phyloP scores from a whole-genome alignment of 129 eudicot genomes.

The Ambrosia trifida region DNA sequence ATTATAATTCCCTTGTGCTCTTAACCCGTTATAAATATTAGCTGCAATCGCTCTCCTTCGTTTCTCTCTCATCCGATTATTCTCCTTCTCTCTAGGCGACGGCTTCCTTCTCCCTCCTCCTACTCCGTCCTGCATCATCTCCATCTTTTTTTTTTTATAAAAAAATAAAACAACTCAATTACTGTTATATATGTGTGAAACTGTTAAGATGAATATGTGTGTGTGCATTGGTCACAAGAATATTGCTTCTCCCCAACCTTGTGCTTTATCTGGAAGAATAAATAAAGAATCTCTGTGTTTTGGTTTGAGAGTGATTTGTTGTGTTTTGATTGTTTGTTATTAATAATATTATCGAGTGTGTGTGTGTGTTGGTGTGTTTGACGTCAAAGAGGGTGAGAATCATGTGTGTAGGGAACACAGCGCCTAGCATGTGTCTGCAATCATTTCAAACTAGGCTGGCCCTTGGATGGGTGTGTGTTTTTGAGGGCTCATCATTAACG shows the following conservation, averaged over 20 bases:
- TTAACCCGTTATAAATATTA: constrained; percentile 74
- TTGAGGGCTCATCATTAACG: constrained; percentile 11
- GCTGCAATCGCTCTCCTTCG: constrained; percentile 92
- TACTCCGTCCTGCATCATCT: constrained; percentile 65
- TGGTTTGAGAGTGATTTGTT: constrained; percentile 3
- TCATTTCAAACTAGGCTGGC: constrained; percentile 27
- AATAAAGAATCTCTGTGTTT: constrained; percentile 29
- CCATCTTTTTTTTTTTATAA: constrained; percentile 13
- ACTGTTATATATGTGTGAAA: constrained; percentile 10
- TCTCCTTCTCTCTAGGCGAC: constrained; percentile 98
- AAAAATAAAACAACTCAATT: background rate
- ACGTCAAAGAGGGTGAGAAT: constrained; percentile 21
- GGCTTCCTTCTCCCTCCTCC: constrained; percentile 91
- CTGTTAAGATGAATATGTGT: constrained; percentile 7
- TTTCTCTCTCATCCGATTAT: constrained; percentile 91
- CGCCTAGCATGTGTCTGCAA: constrained; percentile 38
- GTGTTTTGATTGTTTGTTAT: no score
- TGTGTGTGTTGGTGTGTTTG: constrained; percentile 15
- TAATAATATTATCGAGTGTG: constrained; percentile 10
- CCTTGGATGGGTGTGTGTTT: constrained; percentile 16
- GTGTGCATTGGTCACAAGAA: constrained; percentile 56
- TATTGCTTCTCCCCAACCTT: constrained; percentile 36
- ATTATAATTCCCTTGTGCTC: constrained; percentile 88
- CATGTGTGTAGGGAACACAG: constrained; percentile 33
- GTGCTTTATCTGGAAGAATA: background rate